phyloP scores from a whole-genome alignment of 257 asterid species.

The Nemophila menziesii region DNA sequence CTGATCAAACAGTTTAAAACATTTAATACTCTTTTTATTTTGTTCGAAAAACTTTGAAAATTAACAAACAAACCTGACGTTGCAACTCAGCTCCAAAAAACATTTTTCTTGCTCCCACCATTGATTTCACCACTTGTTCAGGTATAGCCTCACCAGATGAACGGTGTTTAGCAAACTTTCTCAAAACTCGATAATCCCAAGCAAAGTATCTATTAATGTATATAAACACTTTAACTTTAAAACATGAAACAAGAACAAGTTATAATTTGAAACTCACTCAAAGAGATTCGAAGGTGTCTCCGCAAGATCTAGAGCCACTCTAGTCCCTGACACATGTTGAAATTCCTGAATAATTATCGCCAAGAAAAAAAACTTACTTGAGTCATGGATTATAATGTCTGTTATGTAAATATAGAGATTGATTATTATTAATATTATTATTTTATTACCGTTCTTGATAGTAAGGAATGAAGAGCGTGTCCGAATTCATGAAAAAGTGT shows the following conservation, averaged over 20 bases:
- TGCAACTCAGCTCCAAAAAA: conserved; percentile 92
- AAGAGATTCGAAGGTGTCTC: conserved; percentile 94
- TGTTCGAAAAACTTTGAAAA: conserved; percentile 4
- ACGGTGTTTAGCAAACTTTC: conserved; percentile 63
- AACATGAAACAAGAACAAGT: not conserved
- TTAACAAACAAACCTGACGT: conserved; percentile 80
- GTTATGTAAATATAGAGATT: conserved; percentile 3
- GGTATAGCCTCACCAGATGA: conserved; percentile 87
- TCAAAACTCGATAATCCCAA: conserved; percentile 80
- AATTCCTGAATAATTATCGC: conserved; percentile 46
- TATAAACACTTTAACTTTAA: conserved; percentile 4
- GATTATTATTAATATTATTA: too few species aligned
- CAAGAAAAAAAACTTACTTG: conserved; percentile 10
- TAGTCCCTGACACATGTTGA: conserved; percentile 95
- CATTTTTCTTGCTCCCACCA: conserved; percentile 66
- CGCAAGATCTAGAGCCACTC: conserved; percentile 84
- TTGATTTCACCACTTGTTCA: conserved; percentile 61
- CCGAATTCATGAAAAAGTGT: conserved; percentile 97
- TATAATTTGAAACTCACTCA: conserved; percentile 47
- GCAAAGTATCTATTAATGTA: conserved; percentile 54
- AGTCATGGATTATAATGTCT: conserved; percentile 3
- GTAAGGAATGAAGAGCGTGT: conserved; percentile 97
- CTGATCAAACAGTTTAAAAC: conserved; percentile 22
- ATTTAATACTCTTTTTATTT: conserved; percentile 1
- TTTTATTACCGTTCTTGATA: conserved; percentile 96